Base-by-base conservation (phyloP, 495 filamentous ascomycete genomes). In the Neurospora terricola region DNA sequence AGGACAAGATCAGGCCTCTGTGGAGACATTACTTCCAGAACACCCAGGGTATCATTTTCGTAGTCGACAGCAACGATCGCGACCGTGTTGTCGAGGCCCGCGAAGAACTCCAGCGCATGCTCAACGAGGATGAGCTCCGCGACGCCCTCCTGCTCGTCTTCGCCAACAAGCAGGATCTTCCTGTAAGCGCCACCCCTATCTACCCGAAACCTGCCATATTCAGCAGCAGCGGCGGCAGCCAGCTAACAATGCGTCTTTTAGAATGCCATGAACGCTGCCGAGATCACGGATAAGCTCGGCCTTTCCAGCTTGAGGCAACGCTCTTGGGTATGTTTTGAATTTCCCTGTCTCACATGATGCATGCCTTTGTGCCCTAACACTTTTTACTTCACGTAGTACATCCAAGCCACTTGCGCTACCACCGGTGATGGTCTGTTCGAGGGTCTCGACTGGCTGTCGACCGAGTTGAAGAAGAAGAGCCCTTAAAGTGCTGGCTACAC, bases 1-100 rank as follows among this genome's bases (percentile, higher is more conserved):
- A 99, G 88, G 96, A 99, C 88, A 99, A 99, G 92, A 99, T 99
- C 84, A 91, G 96, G 83, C 96, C 96, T 80, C 87, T 99, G 81
- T 99, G 96, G 96, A 92, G 96, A 87, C 96, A 99, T 88, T 99
- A 99, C 85, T 99, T 97, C 92, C 96, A 99, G 88, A 99, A 99
- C 87, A 99, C 96, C 76, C 96, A 99, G 86, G 96, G 96, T 84
- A 98, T 99, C 87, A 99, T 99, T 87, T 99, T 99, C 89, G 96
- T 99, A 75, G 96, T 99, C 79, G 96, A 99, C 85, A 97, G 93
- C 90, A 99, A 99, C 84, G 96, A 99, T 90, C 94, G 96, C 78
- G 96, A 99, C 84, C 96, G 96, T 96, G 90, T 99, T 76, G 92
- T 94, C 82, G 96, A 99, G 90, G 96, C 96, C 77, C 93, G 96